Base-by-base conservation (phyloP, 1,139 yeast genomes). In the Debaryomycetaceae sp. region DNA sequence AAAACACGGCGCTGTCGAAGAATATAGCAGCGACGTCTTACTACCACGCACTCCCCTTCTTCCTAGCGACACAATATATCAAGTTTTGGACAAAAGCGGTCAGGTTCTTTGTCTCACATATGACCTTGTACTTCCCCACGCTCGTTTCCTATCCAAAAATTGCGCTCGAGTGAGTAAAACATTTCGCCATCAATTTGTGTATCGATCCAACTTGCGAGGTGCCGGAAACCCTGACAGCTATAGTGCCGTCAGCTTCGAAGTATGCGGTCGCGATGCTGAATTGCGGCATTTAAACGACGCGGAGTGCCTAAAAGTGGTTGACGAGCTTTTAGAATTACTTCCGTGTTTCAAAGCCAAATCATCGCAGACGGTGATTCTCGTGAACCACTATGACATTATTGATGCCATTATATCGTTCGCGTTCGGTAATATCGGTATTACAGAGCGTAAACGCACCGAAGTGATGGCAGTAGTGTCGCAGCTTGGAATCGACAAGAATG, bases 91-190 rank as follows among this genome's bases (percentile, higher is more conserved):
- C 45, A 68, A 73, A 30, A 77, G 83, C 19, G 98, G 98, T 0
- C 73, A 87, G 0, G 90, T 90, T 5, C 55, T 92, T 21, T 93
- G 86, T 36, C 54, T 92, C 23, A 94, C 95, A 1, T 87, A 79
- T 47, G 98, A 90, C 47, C 59, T 87, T 36, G 80, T 94, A 0
- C 55, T 86, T 23, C 97, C 99, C 0, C 73, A 80, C 55, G 97
- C 98, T 0, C 61, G 98, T 38, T 65, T 74, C 30, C 53, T 90
- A 21, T 86, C 96, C 4, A 74, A 80, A 33, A 55, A 59, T 4
- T 61, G 63, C 13, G 61, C 79, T 25, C 51, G 64, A 4, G 55
- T 77, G 36, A 68, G 73, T 15, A 85, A 85, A 47, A 58, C 81
- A 25, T 83, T 61, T 47, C 62, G 92, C 13, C 75, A 82, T 43